Percentiles rank a stretch among this genome's conserved stretches.
Conservation (phyloP, 192 early-diverging fungal genomes). For the Oehlia diaphana region DNA sequence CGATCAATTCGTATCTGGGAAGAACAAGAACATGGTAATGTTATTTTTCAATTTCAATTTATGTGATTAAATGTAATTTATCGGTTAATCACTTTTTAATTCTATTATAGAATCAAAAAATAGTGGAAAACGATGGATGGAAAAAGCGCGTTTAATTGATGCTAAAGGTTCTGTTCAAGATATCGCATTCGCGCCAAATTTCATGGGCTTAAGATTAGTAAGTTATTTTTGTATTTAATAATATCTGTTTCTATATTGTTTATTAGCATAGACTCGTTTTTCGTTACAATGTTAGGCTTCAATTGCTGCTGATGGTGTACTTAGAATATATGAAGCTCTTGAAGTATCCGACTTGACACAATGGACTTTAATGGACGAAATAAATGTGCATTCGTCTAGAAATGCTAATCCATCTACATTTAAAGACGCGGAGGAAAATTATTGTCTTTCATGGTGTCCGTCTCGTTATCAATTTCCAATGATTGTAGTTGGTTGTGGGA, state of each 20-base stretch:
- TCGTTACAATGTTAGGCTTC: slow-evolving; percentile 57
- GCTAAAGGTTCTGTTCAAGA: slow-evolving; percentile 75
- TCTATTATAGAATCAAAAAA: slow-evolving; percentile 46
- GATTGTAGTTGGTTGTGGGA: slow-evolving; percentile 86
- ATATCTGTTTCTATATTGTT: neutral
- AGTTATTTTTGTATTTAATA: slow-evolving; percentile 7
- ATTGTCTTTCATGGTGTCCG: slow-evolving; percentile 88
- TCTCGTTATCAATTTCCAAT: slow-evolving; percentile 72
- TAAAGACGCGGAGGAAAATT: slow-evolving; percentile 77
- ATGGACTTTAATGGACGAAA: slow-evolving; percentile 75
- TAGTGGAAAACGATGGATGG: slow-evolving; percentile 69
- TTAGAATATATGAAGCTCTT: slow-evolving; percentile 85
- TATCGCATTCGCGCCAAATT: slow-evolving; percentile 89
- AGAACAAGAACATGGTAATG: slow-evolving; percentile 69
- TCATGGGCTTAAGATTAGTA: slow-evolving; percentile 76
- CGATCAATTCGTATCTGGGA: slow-evolving; percentile 91
- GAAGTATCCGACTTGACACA: slow-evolving; percentile 73
- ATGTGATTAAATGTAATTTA: neutral
- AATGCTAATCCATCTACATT: slow-evolving; percentile 8
- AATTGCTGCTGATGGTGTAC: slow-evolving; percentile 75
- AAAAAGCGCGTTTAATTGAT: slow-evolving; percentile 62
- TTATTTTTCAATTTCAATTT: neutral
- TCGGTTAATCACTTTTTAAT: neutral
- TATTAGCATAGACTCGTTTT: neutral
- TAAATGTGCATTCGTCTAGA: slow-evolving; percentile 47